Evolutionary conservation across 768 basidiomycete genomes (phyloP), one percentile per base, ranked within the genome.

Genomic region (Pluteus cervinus): DNA sequence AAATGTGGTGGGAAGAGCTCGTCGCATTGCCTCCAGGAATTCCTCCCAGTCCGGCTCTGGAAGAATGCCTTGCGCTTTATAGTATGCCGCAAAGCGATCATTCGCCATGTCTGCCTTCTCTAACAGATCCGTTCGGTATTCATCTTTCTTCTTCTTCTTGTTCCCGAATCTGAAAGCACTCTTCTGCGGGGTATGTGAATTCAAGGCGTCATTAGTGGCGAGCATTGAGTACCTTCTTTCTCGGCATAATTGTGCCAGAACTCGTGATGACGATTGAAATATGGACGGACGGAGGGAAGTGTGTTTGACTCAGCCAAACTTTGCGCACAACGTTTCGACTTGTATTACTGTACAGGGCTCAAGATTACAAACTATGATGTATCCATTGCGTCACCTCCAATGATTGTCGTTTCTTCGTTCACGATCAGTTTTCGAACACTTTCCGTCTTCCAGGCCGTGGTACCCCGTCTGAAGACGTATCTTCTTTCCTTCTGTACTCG

Each of bases 1-100:
- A 58, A 99, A 99, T 0, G 93, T 96, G 1, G 90, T 94, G 3
- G 96, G 96, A 26, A 98, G 65, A 24, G 87, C 86, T 18, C 65
- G 65, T 29, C 75, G 71, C 40, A 94, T 56, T 1, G 73, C 57
- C 4, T 75, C 69, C 46, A 91, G 59, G 42, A 97, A 85, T 1
- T 46, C 33, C 0, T 79, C 71, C 88, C 90, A 98, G 56, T 98
- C 88, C 2, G 76, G 73, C 0, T 81, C 78, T 1, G 78, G 63
- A 4, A 96, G 61, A 30, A 94, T 78, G 10, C 73, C 68, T 57
- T 96, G 93, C 0, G 78, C 71, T 51, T 72, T 69, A 61, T 88
- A 88, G 55, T 88, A 88, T 5, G 62, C 60, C 34, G 65, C 66
- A 44, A 86, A 75, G 5, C 76, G 76, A 29, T 75, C 76, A 48